phyloP scores from a whole-genome alignment of 441 rosid species.

The Eruca vesicaria region DNA sequence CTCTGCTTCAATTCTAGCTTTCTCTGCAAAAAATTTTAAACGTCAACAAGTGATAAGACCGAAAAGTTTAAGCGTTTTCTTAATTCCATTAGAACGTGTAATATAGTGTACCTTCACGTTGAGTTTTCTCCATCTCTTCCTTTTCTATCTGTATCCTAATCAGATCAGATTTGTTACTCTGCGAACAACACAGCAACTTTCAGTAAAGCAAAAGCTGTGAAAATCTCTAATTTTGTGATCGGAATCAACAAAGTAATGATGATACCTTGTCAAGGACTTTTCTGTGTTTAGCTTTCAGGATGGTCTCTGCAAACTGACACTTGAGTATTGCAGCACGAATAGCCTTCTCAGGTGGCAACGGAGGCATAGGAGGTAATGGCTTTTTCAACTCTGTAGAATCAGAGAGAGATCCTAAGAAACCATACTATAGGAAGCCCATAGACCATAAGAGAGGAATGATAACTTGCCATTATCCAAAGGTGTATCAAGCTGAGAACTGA shows the following conservation, averaged over 20 bases:
- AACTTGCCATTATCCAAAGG: slow-evolving; percentile 53
- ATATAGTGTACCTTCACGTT: slow-evolving; percentile 61
- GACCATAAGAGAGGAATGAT: neutral
- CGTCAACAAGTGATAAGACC: neutral
- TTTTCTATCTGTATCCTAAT: slow-evolving; percentile 60
- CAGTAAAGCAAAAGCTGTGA: neutral
- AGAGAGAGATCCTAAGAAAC: slow-evolving; percentile 6
- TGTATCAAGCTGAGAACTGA: slow-evolving; percentile 45
- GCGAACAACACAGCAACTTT: neutral
- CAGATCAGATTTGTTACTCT: slow-evolving; percentile 74
- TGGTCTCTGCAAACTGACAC: slow-evolving; percentile 80
- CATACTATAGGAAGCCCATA: neutral
- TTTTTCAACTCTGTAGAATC: slow-evolving; percentile 48
- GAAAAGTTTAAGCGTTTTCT: neutral
- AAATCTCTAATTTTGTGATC: neutral
- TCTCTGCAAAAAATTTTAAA: slow-evolving; percentile 53
- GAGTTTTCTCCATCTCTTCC: slow-evolving; percentile 68
- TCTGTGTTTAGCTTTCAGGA: slow-evolving; percentile 70
- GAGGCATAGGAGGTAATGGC: slow-evolving; percentile 43
- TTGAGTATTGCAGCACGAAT: slow-evolving; percentile 78
- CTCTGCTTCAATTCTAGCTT: slow-evolving; percentile 65
- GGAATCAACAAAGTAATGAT: slow-evolving; percentile 6
- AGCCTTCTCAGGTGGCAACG: slow-evolving; percentile 69
- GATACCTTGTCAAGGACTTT: slow-evolving; percentile 56
- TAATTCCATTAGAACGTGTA: neutral